phyloP scores from a whole-genome alignment of 768 basidiomycete species.

The Hortiboletus flavorubellus region DNA sequence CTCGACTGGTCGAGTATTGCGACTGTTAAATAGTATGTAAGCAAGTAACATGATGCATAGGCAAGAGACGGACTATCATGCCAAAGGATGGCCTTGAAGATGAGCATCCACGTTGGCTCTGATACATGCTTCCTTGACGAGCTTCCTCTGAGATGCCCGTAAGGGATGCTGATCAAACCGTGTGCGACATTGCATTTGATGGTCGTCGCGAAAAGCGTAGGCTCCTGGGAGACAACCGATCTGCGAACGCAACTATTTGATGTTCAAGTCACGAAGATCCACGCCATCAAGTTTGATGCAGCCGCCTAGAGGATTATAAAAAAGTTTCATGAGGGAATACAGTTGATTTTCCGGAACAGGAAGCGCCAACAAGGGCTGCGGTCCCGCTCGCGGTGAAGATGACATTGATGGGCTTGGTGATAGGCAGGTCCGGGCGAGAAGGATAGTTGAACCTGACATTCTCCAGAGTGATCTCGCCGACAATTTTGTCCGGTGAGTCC shows the following conservation, averaged over 20 bases:
- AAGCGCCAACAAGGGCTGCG: slow-evolving; percentile 74
- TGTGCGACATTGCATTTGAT: slow-evolving; percentile 82
- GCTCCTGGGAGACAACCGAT: slow-evolving; percentile 92
- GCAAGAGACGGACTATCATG: slow-evolving; percentile 67
- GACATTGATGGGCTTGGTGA: slow-evolving; percentile 67
- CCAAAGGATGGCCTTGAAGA: slow-evolving; percentile 77
- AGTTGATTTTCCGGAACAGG: slow-evolving; percentile 77
- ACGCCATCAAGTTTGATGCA: slow-evolving; percentile 63
- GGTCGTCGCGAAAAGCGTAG: slow-evolving; percentile 79
- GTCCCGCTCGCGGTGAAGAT: slow-evolving; percentile 76
- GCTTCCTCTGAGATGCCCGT: slow-evolving; percentile 62
- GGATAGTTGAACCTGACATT: slow-evolving; percentile 83
- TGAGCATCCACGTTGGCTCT: slow-evolving; percentile 82
- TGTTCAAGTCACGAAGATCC: slow-evolving; percentile 70
- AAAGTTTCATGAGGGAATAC: slow-evolving; percentile 76
- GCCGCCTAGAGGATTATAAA: slow-evolving; percentile 79
- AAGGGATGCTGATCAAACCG: slow-evolving; percentile 72
- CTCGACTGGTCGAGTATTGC: too few species aligned
- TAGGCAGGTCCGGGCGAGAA: slow-evolving; percentile 73
- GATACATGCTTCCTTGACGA: slow-evolving; percentile 82
- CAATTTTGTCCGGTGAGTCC: slow-evolving; percentile 67
- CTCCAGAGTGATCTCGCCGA: slow-evolving; percentile 72
- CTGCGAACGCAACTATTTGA: slow-evolving; percentile 83
- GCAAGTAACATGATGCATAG: background rate
- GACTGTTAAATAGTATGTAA: background rate